Base-by-base conservation (phyloP, 768 basidiomycete species). In the Cyclocybe cylindracea region DNA sequence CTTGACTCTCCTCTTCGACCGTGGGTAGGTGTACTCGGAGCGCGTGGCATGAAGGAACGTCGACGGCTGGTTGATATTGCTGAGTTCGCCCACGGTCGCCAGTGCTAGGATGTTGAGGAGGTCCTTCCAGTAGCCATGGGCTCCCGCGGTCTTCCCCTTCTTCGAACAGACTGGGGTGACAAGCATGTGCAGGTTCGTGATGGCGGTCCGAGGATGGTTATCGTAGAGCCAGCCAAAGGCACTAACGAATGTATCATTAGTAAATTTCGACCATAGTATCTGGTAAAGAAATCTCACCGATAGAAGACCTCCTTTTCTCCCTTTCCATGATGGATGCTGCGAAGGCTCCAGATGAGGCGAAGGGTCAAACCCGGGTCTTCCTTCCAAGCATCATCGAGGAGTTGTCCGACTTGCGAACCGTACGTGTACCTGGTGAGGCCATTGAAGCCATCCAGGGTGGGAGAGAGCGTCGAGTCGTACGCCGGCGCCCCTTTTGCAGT, bases 61-160 rank as follows among this genome's bases (percentile, higher is more conserved):
- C 29, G 66, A 48, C 13, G 33, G 48, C 31, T 44, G 36, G 34
- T 40, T 1, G n/a, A 59, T 53, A 37, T 60, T 56, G 40, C 60
- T 55, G 16, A 89, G 75, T 53, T 87, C 71, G 51, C 76, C 79
- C 11, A 75, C 64, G 1, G 82, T 73, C 9, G 82, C 83, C 29
- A 90, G 74, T 4, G 80, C 75, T 4, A 89, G 71, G 44, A 90
- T 82, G 46, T 87, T 85, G 46, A 87, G 76, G 16, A 89, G 73
- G 57, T 89, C 88, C 61, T 91, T 89, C 84, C 85, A 89, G 59
- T 84, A 87, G 0, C 87, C 87, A 44, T 89, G 87, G 10, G 72
- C 51, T 18, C 56, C 38, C 1, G 38, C 35, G 44, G 64, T 55
- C 45, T 64, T 46, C 59, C 65, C 66, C 51, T 66, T 58, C 60